These are phyloP conservation scores for Periglandula ipomoeae DNA, from an alignment of 2,329 filamentous ascomycete genomes.

Conservation along the genomic window DNA sequence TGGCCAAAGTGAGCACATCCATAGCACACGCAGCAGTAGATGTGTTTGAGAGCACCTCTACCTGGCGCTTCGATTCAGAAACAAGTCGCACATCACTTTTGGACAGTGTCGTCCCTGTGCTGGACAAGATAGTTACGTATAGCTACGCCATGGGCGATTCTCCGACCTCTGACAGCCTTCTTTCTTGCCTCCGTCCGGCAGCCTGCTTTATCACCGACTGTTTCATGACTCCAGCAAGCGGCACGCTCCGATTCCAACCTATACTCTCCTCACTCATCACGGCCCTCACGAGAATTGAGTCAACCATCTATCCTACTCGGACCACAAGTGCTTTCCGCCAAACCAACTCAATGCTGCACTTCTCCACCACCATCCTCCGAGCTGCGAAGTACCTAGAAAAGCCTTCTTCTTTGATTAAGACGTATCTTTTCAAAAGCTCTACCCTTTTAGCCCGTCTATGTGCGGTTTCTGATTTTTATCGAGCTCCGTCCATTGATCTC, in stretches of 20 bases:
- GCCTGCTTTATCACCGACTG: slow-evolving; percentile 69
- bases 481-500: slow-evolving; percentile 55
- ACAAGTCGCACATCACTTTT: slow-evolving; percentile 62
- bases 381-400: slow-evolving; percentile 56
- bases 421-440: slow-evolving; percentile 71
- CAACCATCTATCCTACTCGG: slow-evolving; percentile 52
- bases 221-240: slow-evolving; percentile 62
- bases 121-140: slow-evolving; percentile 62
- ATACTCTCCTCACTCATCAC: slow-evolving; percentile 59
- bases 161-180: slow-evolving; percentile 34
- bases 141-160: slow-evolving; percentile 66
- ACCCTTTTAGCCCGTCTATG: slow-evolving; percentile 71
- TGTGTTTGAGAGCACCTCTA: slow-evolving; percentile 74
- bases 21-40: slow-evolving; percentile 72
- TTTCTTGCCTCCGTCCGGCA: slow-evolving; percentile 58
- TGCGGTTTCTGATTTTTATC: slow-evolving; percentile 58
- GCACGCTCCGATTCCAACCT: slow-evolving; percentile 67
- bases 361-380: slow-evolving; percentile 62
- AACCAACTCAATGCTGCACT: slow-evolving; percentile 52
- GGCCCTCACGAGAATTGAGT: slow-evolving; percentile 37
- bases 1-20: slow-evolving; percentile 61
- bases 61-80: slow-evolving; percentile 70
- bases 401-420: slow-evolving; percentile 59
- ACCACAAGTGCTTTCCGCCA: slow-evolving; percentile 50
- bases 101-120: slow-evolving; percentile 55